Base-by-base conservation (phyloP, 1,139 yeast species). In the Sugiyamaella sp. region DNA sequence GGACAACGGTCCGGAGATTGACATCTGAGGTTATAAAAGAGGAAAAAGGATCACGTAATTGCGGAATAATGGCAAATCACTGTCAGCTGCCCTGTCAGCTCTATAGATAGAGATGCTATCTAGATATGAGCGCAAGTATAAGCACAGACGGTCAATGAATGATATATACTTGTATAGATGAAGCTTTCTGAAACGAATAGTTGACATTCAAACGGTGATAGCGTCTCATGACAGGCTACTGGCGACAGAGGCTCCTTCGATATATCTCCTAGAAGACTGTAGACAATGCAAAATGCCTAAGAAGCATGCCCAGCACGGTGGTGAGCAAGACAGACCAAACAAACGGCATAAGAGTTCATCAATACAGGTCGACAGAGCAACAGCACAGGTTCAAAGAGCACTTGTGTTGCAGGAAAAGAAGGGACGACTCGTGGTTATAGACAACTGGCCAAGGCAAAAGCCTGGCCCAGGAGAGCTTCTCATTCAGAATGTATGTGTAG, bases 401-500 rank as follows among this genome's bases (percentile, higher is more conserved):
- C 24, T 49, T 9, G 53, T 49, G 12, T 32, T 49, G 16, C 32
- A 43, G 19, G 39, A 44, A 32, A 43, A 40, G n/a, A 49, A 49
- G 16, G 53, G 53, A 21, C 49, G 44, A 35, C 25, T 49, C 10
- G 49, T 25, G 16, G 38, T 51, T 16, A 50, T 51, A 17, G 38
- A 48, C 32, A 42, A 51, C 46, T 51, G 54, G 54, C 54, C 54
- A 2, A 39, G 24, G 24, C 54, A 47, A 19, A 40, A 25, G 37
- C 52, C 52, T 27, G 43, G 41, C 8, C 14, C 19, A 16, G 49
- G 73, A 57, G 80, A 77, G 54, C 63, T 77, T 8, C 62, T 77
- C 46, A 70, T 77, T 6, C 63, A 66, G 47, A 77, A 77, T 58
- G 68, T 67, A 54, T 78, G 71, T 40, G 68, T 77, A 38, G 81